These are phyloP conservation scores for Linnemannia exigua DNA, from an alignment of 192 early-diverging fungal species.

Conservation along the genomic window DNA sequence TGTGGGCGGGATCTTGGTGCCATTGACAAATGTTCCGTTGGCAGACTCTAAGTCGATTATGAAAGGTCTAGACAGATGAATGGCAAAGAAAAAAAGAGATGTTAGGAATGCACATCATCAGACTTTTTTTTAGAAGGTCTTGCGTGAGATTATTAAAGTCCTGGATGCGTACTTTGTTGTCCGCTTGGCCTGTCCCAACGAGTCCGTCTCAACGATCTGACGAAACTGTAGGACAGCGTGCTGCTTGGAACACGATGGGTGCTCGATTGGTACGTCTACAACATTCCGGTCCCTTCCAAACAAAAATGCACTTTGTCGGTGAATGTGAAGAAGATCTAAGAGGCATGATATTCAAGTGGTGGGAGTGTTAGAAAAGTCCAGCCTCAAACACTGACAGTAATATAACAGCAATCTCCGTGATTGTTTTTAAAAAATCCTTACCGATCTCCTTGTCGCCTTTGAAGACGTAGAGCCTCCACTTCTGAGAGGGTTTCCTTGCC, in stretches of 20 bases:
- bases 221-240: conserved; percentile 95
- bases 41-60: conserved; percentile 94
- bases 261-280: conserved; percentile 94
- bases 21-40: conserved; percentile 94
- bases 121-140: too few relatives aligned
- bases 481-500: conserved; percentile 80
- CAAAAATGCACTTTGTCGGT: conserved; percentile 88
- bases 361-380: neutral
- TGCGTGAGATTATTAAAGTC: neutral
- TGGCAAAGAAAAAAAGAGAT: conserved; percentile 11
- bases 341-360: neutral
- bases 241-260: conserved; percentile 95
- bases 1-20: conserved; percentile 75
- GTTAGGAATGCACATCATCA: conserved; percentile 2
- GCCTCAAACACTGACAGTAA: too few relatives aligned
- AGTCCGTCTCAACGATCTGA: conserved; percentile 67
- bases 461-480: conserved; percentile 94
- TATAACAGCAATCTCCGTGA: too few relatives aligned
- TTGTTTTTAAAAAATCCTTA: conserved; percentile 26
- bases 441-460: conserved; percentile 92
- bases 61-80: conserved; percentile 74
- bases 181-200: conserved; percentile 57
- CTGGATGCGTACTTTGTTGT: conserved; percentile 69
- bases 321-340: conserved; percentile 87
- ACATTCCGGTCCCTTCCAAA: conserved; percentile 91